Evolutionary conservation across 306 rosid genomes (phyloP).

Genomic region (Sophora flavescens): DNA sequence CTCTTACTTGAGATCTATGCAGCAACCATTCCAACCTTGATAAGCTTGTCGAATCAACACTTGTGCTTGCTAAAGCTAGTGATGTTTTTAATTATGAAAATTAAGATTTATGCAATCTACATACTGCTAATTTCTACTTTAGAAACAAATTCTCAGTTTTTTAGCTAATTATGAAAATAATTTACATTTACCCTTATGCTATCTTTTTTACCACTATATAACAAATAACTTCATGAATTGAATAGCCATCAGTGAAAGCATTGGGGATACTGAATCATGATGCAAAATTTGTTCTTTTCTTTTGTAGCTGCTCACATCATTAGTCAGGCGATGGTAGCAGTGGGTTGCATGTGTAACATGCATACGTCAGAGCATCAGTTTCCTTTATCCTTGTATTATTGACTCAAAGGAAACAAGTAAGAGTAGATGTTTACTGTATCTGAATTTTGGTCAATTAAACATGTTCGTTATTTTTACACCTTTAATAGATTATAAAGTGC

Average conservation of each 20-base stretch:
- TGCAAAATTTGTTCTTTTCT: slow-evolving; percentile 26
- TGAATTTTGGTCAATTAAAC: slow-evolving; percentile 34
- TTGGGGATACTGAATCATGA: slow-evolving; percentile 35
- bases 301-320: slow-evolving; percentile 90
- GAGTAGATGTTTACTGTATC: slow-evolving; percentile 15
- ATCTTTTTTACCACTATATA: background rate
- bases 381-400: slow-evolving; percentile 32
- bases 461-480: background rate
- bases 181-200: background rate
- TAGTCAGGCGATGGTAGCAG: slow-evolving; percentile 86
- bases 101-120: background rate
- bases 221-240: background rate
- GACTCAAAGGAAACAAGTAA: slow-evolving; percentile 39
- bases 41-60: slow-evolving; percentile 16
- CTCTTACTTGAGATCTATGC: background rate
- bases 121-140: slow-evolving; percentile 11
- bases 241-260: slow-evolving; percentile 20
- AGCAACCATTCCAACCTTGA: background rate
- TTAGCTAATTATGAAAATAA: slow-evolving; percentile 25
- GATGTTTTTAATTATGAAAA: background rate
- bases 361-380: slow-evolving; percentile 31
- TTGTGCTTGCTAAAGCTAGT: slow-evolving; percentile 10
- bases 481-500: slow-evolving; percentile 24
- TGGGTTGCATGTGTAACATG: slow-evolving; percentile 31
- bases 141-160: background rate